phyloP scores from a whole-genome alignment of 805 yeast species.

The Saccharomycopsis javanensis region DNA sequence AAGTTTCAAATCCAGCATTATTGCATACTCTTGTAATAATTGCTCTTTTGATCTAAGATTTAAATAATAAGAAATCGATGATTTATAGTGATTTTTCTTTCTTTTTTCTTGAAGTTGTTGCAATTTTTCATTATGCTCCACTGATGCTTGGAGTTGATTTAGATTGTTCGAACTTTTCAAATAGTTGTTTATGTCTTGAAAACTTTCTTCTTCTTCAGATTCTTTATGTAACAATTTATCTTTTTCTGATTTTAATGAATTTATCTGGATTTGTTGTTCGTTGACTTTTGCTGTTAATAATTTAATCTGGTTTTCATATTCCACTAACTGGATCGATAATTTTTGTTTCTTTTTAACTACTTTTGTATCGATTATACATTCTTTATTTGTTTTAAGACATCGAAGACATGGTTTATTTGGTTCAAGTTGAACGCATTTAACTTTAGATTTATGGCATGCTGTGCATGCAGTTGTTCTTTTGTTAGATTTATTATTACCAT shows the following conservation, averaged over 20 bases:
- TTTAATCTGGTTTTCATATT: not conserved
- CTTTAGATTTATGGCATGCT: slow-evolving; percentile 76
- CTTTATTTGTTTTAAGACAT: slow-evolving; percentile 52
- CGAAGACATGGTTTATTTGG: slow-evolving; percentile 52
- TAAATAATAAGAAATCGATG: not conserved
- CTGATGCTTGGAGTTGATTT: not conserved
- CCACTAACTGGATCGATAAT: not conserved
- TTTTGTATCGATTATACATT: slow-evolving; percentile 58
- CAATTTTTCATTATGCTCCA: not conserved
- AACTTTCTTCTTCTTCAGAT: not conserved
- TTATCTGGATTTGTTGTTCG: not conserved
- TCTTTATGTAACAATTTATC: not conserved
- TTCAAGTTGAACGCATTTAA: slow-evolving; percentile 71
- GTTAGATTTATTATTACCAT: slow-evolving; percentile 1
- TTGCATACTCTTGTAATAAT: slow-evolving; percentile 2
- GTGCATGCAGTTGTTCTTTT: slow-evolving; percentile 49
- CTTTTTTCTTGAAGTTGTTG: not conserved
- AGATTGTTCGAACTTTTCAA: not conserved
- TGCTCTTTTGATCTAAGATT: slow-evolving; percentile 6
- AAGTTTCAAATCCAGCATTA: slow-evolving; percentile 2
- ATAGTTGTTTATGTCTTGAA: not conserved
- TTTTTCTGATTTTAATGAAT: not conserved
- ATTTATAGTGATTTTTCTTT: not conserved
- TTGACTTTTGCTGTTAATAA: not conserved
- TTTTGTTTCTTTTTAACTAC: slow-evolving; percentile 25